phyloP scores from a whole-genome alignment of 2,329 filamentous ascomycete species.

The Alternaria brassicae region DNA sequence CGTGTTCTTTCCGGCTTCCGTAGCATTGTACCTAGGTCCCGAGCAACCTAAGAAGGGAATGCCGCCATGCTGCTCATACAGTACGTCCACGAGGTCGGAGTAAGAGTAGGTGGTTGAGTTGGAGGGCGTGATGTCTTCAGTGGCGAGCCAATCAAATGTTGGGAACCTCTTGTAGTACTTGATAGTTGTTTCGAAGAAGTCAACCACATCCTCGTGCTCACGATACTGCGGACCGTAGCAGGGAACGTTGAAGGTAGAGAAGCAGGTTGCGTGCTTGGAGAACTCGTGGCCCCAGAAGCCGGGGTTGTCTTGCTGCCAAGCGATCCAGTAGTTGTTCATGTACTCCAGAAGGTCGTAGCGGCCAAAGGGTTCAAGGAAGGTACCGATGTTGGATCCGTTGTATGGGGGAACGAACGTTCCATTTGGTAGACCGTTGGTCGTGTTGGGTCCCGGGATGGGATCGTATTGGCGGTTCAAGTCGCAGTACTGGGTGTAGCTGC shows the following conservation, averaged over 20 bases:
- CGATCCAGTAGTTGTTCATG: slow-evolving; percentile 73
- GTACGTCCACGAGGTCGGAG: slow-evolving; percentile 58
- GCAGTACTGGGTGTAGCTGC: slow-evolving; percentile 72
- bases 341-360: slow-evolving; percentile 67
- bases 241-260: slow-evolving; percentile 67
- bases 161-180: slow-evolving; percentile 65
- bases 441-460: slow-evolving; percentile 67
- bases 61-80: slow-evolving; percentile 61
- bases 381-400: slow-evolving; percentile 64
- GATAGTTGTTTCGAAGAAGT: slow-evolving; percentile 69
- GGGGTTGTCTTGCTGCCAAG: slow-evolving; percentile 62
- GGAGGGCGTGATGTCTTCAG: slow-evolving; percentile 62
- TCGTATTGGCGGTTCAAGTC: slow-evolving; percentile 71
- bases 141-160: slow-evolving; percentile 67
- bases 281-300: slow-evolving; percentile 73
- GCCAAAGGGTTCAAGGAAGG: slow-evolving; percentile 65
- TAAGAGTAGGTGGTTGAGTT: slow-evolving; percentile 66
- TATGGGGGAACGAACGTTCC: slow-evolving; percentile 64
- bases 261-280: slow-evolving; percentile 73
- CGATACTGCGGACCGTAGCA: slow-evolving; percentile 69
- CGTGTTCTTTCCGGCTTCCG: slow-evolving; percentile 62
- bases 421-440: slow-evolving; percentile 63
- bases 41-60: slow-evolving; percentile 68
- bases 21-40: slow-evolving; percentile 67
- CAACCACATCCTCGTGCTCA: slow-evolving; percentile 65